Evolutionary conservation across 169 alveolate genomes (phyloP).

Genomic region (Eimeria nieschulzi): DNA sequence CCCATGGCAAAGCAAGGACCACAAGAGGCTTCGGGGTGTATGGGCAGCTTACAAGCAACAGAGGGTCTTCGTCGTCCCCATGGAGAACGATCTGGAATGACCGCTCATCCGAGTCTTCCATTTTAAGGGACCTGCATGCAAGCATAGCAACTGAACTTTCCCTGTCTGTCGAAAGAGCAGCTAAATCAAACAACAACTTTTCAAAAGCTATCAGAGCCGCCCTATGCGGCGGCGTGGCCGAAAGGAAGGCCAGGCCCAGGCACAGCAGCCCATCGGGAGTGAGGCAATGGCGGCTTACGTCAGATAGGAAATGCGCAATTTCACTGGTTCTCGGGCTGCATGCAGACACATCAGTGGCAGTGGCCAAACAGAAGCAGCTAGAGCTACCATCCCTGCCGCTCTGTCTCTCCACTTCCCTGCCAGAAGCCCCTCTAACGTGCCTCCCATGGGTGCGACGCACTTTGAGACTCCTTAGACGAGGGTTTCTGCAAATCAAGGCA

Average conservation of each 20-base stretch:
- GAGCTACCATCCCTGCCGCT: too few species aligned
- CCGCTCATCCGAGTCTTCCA: not conserved
- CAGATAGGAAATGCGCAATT: not conserved
- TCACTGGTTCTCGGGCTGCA: not conserved
- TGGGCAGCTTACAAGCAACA: not conserved
- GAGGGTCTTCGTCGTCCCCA: not conserved
- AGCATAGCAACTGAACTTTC: not conserved
- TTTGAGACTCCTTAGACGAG: too few species aligned
- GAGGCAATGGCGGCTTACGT: not conserved
- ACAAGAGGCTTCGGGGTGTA: not conserved
- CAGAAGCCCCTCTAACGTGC: too few species aligned
- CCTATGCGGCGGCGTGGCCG: not conserved
- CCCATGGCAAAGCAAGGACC: not conserved
- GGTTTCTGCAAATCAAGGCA: too few species aligned
- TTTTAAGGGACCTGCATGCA: not conserved
- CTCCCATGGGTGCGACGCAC: too few species aligned
- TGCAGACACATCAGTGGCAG: not conserved
- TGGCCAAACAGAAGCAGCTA: too few species aligned
- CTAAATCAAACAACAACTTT: too few species aligned
- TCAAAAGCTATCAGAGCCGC: too few species aligned
- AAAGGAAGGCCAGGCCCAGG: not conserved
- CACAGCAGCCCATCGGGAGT: not conserved
- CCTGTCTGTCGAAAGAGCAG: too few species aligned
- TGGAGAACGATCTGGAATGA: not conserved
- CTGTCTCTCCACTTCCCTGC: too few species aligned